Evolutionary conservation across 768 basidiomycete species (phyloP).

Genomic region (Lentinus brumalis): DNA sequence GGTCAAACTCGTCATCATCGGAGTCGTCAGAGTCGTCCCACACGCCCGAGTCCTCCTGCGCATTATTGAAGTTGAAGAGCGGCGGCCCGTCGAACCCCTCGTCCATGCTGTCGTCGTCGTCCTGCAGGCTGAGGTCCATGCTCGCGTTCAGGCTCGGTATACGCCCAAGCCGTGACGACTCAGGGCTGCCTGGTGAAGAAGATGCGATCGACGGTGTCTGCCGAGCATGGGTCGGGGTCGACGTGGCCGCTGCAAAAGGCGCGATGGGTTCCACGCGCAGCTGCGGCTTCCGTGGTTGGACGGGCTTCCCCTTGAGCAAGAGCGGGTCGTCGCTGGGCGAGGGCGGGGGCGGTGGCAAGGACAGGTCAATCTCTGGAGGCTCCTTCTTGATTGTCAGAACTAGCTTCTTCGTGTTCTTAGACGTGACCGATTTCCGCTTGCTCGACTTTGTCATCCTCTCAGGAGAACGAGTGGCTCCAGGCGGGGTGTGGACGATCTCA

Average conservation of each 20-base stretch:
- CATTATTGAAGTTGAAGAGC: slow-evolving; percentile 24
- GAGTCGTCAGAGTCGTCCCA: slow-evolving; percentile 26
- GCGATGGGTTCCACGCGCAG: slow-evolving; percentile 8
- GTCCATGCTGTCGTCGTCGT: slow-evolving; percentile 15
- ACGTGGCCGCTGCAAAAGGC: slow-evolving; percentile 18
- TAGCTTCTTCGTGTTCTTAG: slow-evolving; percentile 30
- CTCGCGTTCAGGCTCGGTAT: slow-evolving; percentile 22
- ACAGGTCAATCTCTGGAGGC: slow-evolving; percentile 62
- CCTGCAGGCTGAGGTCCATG: slow-evolving; percentile 17
- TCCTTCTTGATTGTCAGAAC: slow-evolving; percentile 55
- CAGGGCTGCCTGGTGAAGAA: slow-evolving; percentile 30
- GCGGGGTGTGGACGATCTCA: slow-evolving; percentile 52
- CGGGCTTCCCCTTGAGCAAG: slow-evolving; percentile 46
- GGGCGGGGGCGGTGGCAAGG: slow-evolving; percentile 61
- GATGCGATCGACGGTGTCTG: slow-evolving; percentile 40
- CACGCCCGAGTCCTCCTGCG: slow-evolving; percentile 5
- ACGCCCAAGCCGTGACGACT: slow-evolving; percentile 4
- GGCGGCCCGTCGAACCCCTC: slow-evolving; percentile 20
- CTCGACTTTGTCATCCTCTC: slow-evolving; percentile 38
- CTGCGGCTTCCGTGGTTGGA: slow-evolving; percentile 31
- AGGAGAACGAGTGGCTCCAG: slow-evolving; percentile 22
- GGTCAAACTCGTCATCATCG: slow-evolving; percentile 37
- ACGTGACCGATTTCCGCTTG: slow-evolving; percentile 35
- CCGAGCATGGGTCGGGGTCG: slow-evolving; percentile 33
- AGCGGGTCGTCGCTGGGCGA: slow-evolving; percentile 80